phyloP scores from a whole-genome alignment of 2,329 filamentous ascomycete species.

The Fusarium denticulatum region DNA sequence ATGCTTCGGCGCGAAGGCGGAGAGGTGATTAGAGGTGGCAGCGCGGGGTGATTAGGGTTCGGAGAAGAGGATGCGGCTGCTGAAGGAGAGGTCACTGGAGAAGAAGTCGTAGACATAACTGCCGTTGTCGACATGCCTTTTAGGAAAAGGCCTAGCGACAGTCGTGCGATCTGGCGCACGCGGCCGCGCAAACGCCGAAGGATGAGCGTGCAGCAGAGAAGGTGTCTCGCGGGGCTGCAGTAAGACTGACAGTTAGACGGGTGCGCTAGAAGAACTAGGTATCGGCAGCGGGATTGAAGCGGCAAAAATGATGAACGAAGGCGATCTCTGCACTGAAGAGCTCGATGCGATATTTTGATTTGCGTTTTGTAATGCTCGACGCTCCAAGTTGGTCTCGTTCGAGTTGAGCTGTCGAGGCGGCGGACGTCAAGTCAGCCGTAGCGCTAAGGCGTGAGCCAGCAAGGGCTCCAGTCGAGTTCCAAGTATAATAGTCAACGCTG shows the following conservation, averaged over 20 bases:
- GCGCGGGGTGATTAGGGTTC: constrained; percentile 63
- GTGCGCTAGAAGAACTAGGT: constrained; percentile 13
- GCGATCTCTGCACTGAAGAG: constrained; percentile 26
- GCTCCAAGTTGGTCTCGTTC: constrained; percentile 17
- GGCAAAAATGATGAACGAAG: constrained; percentile 3
- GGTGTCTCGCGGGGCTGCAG: constrained; percentile 34
- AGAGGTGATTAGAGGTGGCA: constrained; percentile 68
- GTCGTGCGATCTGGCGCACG: constrained; percentile 46
- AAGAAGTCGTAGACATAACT: constrained; percentile 67
- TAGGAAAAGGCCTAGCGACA: constrained; percentile 37
- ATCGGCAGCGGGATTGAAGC: constrained; percentile 22
- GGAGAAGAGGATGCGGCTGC: constrained; percentile 55
- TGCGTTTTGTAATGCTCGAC: constrained; percentile 23
- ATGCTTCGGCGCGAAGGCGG: constrained; percentile 67
- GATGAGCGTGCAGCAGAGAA: constrained; percentile 28
- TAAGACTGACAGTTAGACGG: constrained; percentile 31
- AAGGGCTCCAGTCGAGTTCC: constrained; percentile 40
- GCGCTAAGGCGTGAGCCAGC: constrained; percentile 33
- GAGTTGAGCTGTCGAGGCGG: constrained; percentile 29
- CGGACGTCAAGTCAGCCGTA: constrained; percentile 43
- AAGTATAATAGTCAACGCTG: constrained; percentile 31
- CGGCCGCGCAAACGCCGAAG: constrained; percentile 43
- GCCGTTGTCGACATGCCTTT: constrained; percentile 55
- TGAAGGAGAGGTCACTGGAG: constrained; percentile 64
- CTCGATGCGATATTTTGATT: constrained; percentile 9